phyloP scores from a whole-genome alignment of 768 basidiomycete genomes.

The Heimioporus sp. region DNA sequence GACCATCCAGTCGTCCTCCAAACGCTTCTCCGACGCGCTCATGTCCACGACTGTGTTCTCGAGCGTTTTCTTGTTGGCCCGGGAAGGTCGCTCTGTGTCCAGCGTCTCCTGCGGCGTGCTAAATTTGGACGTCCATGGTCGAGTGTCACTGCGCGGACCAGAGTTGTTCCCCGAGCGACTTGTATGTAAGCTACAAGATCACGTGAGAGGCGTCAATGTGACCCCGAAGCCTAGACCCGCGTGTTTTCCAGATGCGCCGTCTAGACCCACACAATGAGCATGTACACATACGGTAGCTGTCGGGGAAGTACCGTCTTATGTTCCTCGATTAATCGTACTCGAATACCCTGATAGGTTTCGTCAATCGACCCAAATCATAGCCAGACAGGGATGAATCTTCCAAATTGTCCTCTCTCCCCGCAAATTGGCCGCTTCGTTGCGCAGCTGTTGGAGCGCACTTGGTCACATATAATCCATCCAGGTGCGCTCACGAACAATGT shows the following conservation, averaged over 20 bases:
- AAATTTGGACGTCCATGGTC: slow-evolving; percentile 46
- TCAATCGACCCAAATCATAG: no score
- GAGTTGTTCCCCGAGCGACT: slow-evolving; percentile 64
- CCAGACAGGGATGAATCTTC: no score
- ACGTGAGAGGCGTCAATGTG: slow-evolving; percentile 31
- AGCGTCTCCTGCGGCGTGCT: slow-evolving; percentile 61
- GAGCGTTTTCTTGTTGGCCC: slow-evolving; percentile 75
- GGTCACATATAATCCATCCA: no score
- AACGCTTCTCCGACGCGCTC: slow-evolving; percentile 70
- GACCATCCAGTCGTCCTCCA: slow-evolving; percentile 58
- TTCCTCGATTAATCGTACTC: slow-evolving; percentile 46
- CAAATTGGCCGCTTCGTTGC: no score
- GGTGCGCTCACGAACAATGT: slow-evolving; percentile 72
- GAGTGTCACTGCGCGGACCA: slow-evolving; percentile 55
- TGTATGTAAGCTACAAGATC: slow-evolving; percentile 49
- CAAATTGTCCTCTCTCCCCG: no score
- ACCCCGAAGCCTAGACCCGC: slow-evolving; percentile 64
- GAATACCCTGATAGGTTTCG: no score
- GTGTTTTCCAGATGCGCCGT: slow-evolving; percentile 61
- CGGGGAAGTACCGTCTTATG: no score
- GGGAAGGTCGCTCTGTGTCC: slow-evolving; percentile 66
- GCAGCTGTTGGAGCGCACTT: no score
- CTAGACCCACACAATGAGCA: slow-evolving; percentile 33
- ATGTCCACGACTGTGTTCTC: slow-evolving; percentile 84
- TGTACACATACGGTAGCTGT: no score